Conservation (phyloP, 345 rosid species). For the Lepidium aucheri region DNA sequence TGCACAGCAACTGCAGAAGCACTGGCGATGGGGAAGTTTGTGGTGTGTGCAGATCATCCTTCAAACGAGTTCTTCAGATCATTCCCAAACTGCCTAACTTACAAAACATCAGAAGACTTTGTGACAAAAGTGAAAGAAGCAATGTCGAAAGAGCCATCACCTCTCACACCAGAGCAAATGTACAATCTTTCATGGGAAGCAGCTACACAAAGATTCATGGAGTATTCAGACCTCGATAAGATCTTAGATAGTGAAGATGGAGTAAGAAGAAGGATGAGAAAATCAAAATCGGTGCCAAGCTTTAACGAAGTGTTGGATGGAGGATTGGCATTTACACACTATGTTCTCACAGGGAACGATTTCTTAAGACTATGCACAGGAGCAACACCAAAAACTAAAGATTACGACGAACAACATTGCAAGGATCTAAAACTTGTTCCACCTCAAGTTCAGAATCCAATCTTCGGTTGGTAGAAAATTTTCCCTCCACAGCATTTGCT, state of each 20-base stretch:
- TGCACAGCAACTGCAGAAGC: constrained; percentile 99
- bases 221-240: constrained; percentile 69
- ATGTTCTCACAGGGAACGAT: constrained; percentile 80
- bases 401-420: constrained; percentile 76
- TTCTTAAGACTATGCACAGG: constrained; percentile 75
- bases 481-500: not conserved
- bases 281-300: constrained; percentile 55
- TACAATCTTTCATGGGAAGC: constrained; percentile 96
- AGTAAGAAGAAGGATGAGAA: constrained; percentile 27
- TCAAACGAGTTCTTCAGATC: constrained; percentile 94
- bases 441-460: constrained; percentile 60
- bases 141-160: constrained; percentile 70
- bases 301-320: constrained; percentile 63
- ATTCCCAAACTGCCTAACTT: constrained; percentile 91
- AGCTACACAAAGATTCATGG: constrained; percentile 84
- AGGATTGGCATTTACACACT: constrained; percentile 83
- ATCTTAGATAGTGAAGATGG: constrained; percentile 32
- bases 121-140: constrained; percentile 83
- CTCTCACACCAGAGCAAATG: constrained; percentile 73
- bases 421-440: constrained; percentile 82
- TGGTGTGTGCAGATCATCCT: constrained; percentile 94
- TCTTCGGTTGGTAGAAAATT: constrained; percentile 25
- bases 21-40: constrained; percentile 97
- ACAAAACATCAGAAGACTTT: constrained; percentile 80
- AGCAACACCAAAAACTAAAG: constrained; percentile 75